These are phyloP conservation scores for Physcomitrellopsis africana DNA, from an alignment of 225 moss, liverwort and hornwort species.

Conservation along the genomic window DNA sequence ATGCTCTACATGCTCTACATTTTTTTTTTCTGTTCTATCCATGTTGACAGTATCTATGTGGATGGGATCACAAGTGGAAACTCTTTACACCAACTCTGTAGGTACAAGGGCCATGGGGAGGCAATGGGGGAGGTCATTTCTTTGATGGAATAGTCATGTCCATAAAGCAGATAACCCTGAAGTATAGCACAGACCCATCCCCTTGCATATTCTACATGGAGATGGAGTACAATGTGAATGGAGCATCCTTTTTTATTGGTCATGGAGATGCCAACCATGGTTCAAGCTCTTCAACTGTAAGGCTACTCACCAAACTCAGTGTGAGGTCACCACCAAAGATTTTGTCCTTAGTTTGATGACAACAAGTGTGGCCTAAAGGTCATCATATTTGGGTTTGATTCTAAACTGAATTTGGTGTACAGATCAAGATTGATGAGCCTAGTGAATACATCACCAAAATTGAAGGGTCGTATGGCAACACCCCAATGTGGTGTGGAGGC, in stretches of 20 bases:
- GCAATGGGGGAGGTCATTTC: constrained; percentile 10
- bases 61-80: not conserved
- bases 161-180: constrained; percentile 18
- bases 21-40: not conserved
- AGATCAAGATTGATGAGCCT: constrained; percentile 23
- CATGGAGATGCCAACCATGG: not conserved
- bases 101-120: constrained; percentile 23
- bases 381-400: not conserved
- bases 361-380: no score
- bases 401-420: not conserved
- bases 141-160: constrained; percentile 2
- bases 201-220: constrained; percentile 13
- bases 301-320: not conserved
- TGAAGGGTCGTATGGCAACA: not conserved
- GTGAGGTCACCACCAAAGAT: not conserved
- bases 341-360: no score
- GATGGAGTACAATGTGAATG: not conserved
- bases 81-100: not conserved
- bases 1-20: no score
- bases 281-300: not conserved
- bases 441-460: constrained; percentile 14
- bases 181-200: not conserved
- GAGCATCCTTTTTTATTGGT: not conserved
- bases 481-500: not conserved
- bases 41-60: not conserved